phyloP scores from a whole-genome alignment of 495 filamentous ascomycete species.

The Penicillium longicatenatum region DNA sequence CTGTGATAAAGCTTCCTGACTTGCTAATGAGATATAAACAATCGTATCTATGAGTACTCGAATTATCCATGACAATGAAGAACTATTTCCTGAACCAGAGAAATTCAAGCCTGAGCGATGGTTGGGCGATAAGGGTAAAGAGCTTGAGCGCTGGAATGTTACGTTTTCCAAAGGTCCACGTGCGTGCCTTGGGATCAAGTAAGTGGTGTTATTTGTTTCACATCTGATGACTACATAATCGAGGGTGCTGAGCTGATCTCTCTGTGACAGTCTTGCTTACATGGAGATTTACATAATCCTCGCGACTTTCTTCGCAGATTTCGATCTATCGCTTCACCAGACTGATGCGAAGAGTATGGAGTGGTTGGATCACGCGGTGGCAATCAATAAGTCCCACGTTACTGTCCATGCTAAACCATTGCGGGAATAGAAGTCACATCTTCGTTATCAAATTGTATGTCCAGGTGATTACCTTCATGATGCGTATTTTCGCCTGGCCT shows the following conservation, averaged over 20 bases:
- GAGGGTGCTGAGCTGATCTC: neutral
- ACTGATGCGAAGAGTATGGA: neutral
- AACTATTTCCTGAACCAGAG: neutral
- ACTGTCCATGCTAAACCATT: neutral
- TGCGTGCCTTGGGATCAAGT: neutral
- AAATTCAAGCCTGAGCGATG: conserved; percentile 5
- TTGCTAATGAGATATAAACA: neutral
- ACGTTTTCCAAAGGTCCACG: neutral
- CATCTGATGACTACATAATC: neutral
- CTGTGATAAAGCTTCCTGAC: neutral
- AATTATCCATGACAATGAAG: neutral
- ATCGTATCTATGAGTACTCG: neutral
- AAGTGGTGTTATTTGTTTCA: neutral
- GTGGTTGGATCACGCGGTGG: neutral
- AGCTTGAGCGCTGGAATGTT: neutral
- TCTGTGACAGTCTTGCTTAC: neutral
- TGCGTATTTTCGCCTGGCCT: neutral
- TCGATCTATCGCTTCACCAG: neutral
- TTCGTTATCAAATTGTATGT: neutral
- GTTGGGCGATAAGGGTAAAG: neutral
- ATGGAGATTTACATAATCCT: neutral
- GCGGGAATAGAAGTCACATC: neutral
- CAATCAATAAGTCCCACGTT: neutral
- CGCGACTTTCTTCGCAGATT: neutral
- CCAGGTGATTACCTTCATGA: neutral